phyloP scores from a whole-genome alignment of 208 protist genomes.

The Leishmania amazonensis region DNA sequence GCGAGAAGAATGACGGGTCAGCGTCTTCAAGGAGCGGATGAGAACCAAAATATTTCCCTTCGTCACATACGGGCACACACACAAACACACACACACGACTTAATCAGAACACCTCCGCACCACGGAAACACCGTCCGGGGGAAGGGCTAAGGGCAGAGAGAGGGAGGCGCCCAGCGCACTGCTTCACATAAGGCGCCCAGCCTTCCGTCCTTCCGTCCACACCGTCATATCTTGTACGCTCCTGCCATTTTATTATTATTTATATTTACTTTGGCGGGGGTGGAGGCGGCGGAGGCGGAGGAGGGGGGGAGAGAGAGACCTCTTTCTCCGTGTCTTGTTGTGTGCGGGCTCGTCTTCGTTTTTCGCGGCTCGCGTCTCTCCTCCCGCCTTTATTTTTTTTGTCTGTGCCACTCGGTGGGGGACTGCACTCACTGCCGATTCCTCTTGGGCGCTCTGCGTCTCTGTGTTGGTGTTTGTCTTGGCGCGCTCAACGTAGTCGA shows the following conservation, averaged over 20 bases:
- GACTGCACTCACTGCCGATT: not conserved
- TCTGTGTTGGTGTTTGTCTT: not conserved
- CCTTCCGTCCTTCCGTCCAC: not conserved
- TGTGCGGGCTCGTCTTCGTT: not conserved
- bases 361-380: not conserved
- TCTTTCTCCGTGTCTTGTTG: not conserved
- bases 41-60: too few relatives aligned
- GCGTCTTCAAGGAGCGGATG: not conserved
- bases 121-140: not conserved
- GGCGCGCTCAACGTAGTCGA: not conserved
- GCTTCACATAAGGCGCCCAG: not conserved
- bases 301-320: not conserved
- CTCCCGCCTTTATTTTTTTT: not conserved
- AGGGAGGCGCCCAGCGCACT: not conserved
- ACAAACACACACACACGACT: not conserved
- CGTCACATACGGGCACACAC: not conserved
- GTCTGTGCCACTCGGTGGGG: not conserved
- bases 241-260: not conserved
- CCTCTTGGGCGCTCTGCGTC: not conserved
- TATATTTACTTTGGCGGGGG: too few relatives aligned
- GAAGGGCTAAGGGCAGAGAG: not conserved
- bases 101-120: not conserved
- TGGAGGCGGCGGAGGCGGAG: too few relatives aligned
- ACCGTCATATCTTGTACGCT: not conserved
- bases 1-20: not conserved